A percentile compares a stretch with the other conserved stretches of the same genome.
These are phyloP conservation scores for Sungouiozyma ichnusensis DNA, from an alignment of 805 yeast species.

Conservation along the genomic window DNA sequence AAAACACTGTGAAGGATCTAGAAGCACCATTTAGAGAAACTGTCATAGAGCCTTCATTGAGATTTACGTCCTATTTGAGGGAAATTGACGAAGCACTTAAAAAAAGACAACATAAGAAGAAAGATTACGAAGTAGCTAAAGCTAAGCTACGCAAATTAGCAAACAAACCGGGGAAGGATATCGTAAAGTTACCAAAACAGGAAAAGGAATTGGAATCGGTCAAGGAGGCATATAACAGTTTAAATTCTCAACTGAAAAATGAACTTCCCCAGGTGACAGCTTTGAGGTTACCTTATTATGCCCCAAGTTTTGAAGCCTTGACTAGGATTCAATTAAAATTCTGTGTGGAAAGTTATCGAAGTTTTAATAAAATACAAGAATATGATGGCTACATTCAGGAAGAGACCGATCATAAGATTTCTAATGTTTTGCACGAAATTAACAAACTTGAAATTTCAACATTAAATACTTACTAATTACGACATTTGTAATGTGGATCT, in stretches of 20 bases:
- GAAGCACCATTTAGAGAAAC: conserved; percentile 84
- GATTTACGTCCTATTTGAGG: conserved; percentile 54
- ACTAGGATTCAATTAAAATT: conserved; percentile 71
- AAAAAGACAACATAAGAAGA: conserved; percentile 66
- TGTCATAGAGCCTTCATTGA: conserved; percentile 63
- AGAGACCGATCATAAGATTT: conserved; percentile 55
- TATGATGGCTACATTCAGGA: conserved; percentile 78
- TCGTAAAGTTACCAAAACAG: conserved; percentile 61
- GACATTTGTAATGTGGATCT: too few species aligned
- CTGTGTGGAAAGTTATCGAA: conserved; percentile 74
- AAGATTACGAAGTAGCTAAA: conserved; percentile 69
- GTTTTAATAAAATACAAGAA: conserved; percentile 72
- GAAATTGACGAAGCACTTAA: conserved; percentile 75
- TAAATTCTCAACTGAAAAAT: conserved; percentile 59
- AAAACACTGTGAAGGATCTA: conserved; percentile 66
- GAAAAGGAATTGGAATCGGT: conserved; percentile 63
- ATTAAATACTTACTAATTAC: too few species aligned
- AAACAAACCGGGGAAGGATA: conserved; percentile 78
- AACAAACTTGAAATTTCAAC: conserved; percentile 56
- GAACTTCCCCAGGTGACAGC: conserved; percentile 69
- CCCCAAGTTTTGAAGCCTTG: conserved; percentile 72
- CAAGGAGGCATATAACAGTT: conserved; percentile 60
- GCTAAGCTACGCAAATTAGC: conserved; percentile 68
- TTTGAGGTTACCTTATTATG: conserved; percentile 70
- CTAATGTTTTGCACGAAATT: conserved; percentile 61